phyloP scores from a whole-genome alignment of 768 basidiomycete species.

The Calocybe indica region DNA sequence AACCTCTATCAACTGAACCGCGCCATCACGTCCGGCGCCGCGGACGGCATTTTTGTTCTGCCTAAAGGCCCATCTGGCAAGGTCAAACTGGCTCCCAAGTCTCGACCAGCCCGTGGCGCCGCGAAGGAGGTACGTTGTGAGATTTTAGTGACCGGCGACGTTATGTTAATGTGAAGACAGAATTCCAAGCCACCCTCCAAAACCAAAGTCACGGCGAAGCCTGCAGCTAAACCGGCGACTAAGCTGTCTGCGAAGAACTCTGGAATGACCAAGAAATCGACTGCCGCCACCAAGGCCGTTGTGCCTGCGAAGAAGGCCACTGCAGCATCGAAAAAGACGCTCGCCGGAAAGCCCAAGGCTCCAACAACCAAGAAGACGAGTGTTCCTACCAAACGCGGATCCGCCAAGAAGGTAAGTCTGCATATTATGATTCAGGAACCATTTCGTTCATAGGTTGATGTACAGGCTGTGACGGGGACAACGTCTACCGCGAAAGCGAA shows the following conservation, averaged over 20 bases:
- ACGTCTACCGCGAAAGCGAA: constrained; percentile 35
- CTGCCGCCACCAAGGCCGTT: constrained; percentile 20
- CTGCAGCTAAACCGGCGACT: constrained; percentile 7
- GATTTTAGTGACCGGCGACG: constrained; percentile 1
- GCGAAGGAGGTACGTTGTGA: constrained; percentile 52
- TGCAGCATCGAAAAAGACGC: constrained; percentile 54
- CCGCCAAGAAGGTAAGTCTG: constrained; percentile 3
- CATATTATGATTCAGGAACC: neutral
- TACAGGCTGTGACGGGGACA: constrained; percentile 47
- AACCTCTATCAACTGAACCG: constrained; percentile 68
- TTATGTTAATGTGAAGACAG: constrained; percentile 15
- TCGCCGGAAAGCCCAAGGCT: constrained; percentile 8
- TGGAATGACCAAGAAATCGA: constrained; percentile 16
- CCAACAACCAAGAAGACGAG: constrained; percentile 3
- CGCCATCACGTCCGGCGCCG: constrained; percentile 67
- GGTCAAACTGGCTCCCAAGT: constrained; percentile 59
- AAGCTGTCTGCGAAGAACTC: constrained; percentile 32
- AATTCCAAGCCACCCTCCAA: constrained; percentile 44
- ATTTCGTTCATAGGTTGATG: neutral
- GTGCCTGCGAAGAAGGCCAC: constrained; percentile 32
- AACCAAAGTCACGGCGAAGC: constrained; percentile 6
- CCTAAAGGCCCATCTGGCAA: constrained; percentile 50
- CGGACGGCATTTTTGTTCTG: constrained; percentile 32
- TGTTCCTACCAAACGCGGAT: constrained; percentile 4
- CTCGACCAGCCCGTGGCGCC: constrained; percentile 31